Base-by-base conservation (phyloP, 2,329 filamentous ascomycete genomes). In the Trichophyton schoenleinii region DNA sequence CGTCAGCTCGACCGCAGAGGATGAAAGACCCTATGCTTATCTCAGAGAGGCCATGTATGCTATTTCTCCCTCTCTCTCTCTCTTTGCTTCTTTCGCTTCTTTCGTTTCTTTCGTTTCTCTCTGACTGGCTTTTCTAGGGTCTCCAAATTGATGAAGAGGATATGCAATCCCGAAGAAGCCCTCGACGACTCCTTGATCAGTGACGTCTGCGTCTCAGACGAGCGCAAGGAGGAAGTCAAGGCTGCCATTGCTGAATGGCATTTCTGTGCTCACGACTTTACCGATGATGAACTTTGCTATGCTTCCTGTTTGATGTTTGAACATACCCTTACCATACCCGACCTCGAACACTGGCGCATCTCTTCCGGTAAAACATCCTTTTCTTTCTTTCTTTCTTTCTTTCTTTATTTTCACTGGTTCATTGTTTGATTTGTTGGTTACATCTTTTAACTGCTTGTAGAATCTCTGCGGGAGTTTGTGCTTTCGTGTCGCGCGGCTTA, bases 401-500 rank as follows among this genome's bases (percentile, higher is more conserved):
- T 62, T 18, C 18, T 44, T 62, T 60, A 52, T 65, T 64, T 64
- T 72, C 68, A 15, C 6, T 6, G 6, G 28, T 31, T 31, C 28
- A 31, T 31, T 31, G 28, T 6, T 31, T 22, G 22, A 22, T 22
- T 22, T 22, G 22, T 22, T 44, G n/a, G 28, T 31, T 44, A n/a
- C 15, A 44, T 13, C 3, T 36, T 2, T 20, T 53, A 53, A 60
- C 42, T 44, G 15, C 36, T 49, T 65, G 49, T 69, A 89, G 90
- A 88, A 67, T 87, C 95, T 72, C 79, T 99, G 31, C 87, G 88
- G 66, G 86, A 84, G 60, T 97, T 96, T 70, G 79, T 97, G 63
- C 82, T 95, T 64, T 91, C 91, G 60, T 94, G 91, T 70, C 87
- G 92, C 64, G 86, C 87, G 57, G 89, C 94, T n/a, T 99, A 99